A percentile compares a stretch with the other conserved stretches of the same genome.
These are phyloP conservation scores for Trypanosoma lewisi DNA, from an alignment of 208 protist genomes.

Conservation along the genomic window DNA sequence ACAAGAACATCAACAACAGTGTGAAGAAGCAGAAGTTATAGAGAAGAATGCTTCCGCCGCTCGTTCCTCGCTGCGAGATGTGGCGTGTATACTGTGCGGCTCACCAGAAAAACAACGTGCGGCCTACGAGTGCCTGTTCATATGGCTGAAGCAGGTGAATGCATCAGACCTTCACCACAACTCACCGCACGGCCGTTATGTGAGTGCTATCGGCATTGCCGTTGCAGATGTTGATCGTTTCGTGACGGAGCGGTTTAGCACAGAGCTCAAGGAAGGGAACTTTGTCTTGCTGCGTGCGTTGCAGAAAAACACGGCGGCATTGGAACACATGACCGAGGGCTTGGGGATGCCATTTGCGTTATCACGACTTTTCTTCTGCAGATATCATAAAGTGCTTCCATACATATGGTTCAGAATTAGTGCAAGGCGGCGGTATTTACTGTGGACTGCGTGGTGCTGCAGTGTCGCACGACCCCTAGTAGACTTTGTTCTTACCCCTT, in stretches of 20 bases:
- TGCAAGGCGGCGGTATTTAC: slow-evolving; percentile 15
- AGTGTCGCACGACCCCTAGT: slow-evolving; percentile 25
- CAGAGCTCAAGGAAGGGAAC: background rate
- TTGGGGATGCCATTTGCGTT: slow-evolving; percentile 24
- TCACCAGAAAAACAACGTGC: slow-evolving; percentile 35
- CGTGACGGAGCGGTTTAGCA: slow-evolving; percentile 30
- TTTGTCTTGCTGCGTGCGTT: slow-evolving; percentile 11
- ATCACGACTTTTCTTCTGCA: slow-evolving; percentile 30
- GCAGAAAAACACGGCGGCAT: background rate
- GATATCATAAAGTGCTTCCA: slow-evolving; percentile 17
- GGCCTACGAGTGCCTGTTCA: slow-evolving; percentile 50
- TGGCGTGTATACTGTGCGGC: slow-evolving; percentile 34
- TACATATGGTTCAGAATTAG: slow-evolving; percentile 27
- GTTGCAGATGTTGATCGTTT: slow-evolving; percentile 44
- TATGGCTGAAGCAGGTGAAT: slow-evolving; percentile 21
- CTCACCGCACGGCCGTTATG: slow-evolving; percentile 18
- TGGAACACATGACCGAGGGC: slow-evolving; percentile 14
- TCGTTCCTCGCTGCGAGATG: slow-evolving; percentile 25
- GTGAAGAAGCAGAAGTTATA: background rate
- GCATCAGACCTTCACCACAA: background rate
- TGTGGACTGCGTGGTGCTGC: slow-evolving; percentile 36
- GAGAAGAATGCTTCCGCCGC: background rate
- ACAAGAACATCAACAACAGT: background rate
- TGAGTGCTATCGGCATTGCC: slow-evolving; percentile 22
- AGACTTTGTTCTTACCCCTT: background rate